Evolutionary conservation across 768 basidiomycete species (phyloP), one percentile per base, ranked within the genome.

Genomic region (Pulveroboletus sp.): DNA sequence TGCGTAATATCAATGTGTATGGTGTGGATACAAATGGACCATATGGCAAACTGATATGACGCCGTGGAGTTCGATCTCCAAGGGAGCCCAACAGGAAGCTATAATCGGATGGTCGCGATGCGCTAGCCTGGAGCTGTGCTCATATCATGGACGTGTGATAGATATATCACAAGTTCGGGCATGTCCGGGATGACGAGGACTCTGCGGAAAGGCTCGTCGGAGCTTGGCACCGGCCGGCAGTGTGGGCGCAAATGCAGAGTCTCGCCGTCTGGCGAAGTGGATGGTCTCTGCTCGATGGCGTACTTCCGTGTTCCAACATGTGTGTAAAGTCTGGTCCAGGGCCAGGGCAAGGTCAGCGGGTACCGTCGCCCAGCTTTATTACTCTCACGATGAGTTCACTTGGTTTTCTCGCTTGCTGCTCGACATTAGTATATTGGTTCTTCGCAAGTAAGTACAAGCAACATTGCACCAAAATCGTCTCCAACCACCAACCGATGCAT

Each of bases 401-500:
- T n/a, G n/a, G n/a, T n/a, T n/a, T n/a, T n/a, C n/a, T n/a, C n/a
- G n/a, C n/a, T n/a, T n/a, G n/a, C n/a, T n/a, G n/a, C n/a, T n/a
- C n/a, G n/a, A n/a, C n/a, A n/a, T n/a, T n/a, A n/a, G n/a, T n/a
- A n/a, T n/a, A n/a, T n/a, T n/a, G n/a, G n/a, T n/a, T n/a, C n/a
- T n/a, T n/a, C n/a, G n/a, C n/a, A n/a, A n/a, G n/a, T n/a, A n/a
- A n/a, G n/a, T n/a, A n/a, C n/a, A n/a, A n/a, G n/a, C n/a, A n/a
- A n/a, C n/a, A n/a, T 19, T 23, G 16, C 23, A 40, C 14, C 34
- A 8, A 14, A 17, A 29, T n/a, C 9, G 31, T 46, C 36, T 34
- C 20, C 12, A 14, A 35, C 30, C 35, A 13, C 50, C 49, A 45
- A 58, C 49, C 46, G 55, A 58, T n/a, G n/a, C n/a, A n/a, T n/a